Conservation (phyloP, 169 alveolate species). For the Cryptosporidium ubiquitum region DNA sequence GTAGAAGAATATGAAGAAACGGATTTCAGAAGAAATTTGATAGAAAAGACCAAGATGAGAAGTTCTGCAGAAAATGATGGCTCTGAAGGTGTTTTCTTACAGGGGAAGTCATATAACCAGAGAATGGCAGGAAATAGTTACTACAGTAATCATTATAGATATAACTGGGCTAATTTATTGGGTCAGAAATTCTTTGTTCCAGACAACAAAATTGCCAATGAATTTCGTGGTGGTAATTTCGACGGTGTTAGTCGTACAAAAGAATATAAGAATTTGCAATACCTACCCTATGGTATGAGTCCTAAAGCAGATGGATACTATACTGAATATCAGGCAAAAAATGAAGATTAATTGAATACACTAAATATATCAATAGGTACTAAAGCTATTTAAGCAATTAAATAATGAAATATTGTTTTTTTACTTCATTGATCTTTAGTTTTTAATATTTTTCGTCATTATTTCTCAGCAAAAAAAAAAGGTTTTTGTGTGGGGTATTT, state of each 20-base stretch:
- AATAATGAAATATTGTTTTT: not conserved
- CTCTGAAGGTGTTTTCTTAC: not conserved
- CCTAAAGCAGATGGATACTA: not conserved
- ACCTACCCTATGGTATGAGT: not conserved
- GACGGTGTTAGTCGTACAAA: not conserved
- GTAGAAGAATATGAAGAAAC: conserved; percentile 43
- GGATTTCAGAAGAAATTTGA: not conserved
- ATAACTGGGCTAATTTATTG: conserved; percentile 48
- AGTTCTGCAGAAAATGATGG: not conserved
- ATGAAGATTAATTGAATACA: not conserved
- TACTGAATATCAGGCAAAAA: not conserved
- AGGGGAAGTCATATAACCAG: conserved; percentile 37
- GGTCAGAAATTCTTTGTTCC: conserved; percentile 49
- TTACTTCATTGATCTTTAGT: not conserved
- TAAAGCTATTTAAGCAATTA: not conserved
- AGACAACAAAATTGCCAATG: not conserved
- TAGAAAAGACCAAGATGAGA: not conserved
- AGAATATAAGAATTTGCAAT: not conserved
- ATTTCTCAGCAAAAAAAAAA: not conserved
- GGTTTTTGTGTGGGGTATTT: conserved; percentile 9
- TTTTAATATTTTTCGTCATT: not conserved
- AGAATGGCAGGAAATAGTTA: conserved; percentile 33
- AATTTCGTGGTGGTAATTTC: not conserved
- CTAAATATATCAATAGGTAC: not conserved
- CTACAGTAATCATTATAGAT: conserved; percentile 3